These are phyloP conservation scores for Leccinum subgranulosum DNA, from an alignment of 768 basidiomycete genomes.

Conservation along the genomic window DNA sequence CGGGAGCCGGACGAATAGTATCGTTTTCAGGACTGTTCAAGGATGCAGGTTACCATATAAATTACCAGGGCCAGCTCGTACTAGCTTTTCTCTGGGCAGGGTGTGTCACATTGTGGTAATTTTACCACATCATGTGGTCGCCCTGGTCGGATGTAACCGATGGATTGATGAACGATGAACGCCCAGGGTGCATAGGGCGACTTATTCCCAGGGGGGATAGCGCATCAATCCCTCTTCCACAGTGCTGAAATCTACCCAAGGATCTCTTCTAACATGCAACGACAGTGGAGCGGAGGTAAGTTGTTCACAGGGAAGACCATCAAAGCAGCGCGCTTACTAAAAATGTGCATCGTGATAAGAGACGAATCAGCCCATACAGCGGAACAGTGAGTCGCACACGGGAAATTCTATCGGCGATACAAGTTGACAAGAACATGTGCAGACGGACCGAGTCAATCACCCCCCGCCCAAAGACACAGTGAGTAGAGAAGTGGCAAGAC, in stretches of 20 bases:
- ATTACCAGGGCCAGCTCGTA: background rate
- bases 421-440: background rate
- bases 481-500: background rate
- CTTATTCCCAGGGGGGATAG: background rate
- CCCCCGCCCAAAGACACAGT: rapidly evolving
- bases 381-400: background rate
- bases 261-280: background rate
- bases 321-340: background rate
- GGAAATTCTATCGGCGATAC: background rate
- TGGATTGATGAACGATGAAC: background rate
- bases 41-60: too few species aligned
- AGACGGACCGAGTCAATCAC: background rate
- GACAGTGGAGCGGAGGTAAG: background rate
- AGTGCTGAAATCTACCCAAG: background rate
- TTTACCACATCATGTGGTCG: background rate
- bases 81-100: background rate
- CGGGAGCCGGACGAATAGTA: background rate
- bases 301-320: background rate
- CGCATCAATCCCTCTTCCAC: background rate
- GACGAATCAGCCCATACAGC: background rate
- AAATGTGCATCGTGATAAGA: background rate
- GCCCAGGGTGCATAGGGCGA: background rate
- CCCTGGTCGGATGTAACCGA: background rate
- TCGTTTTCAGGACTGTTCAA: background rate
- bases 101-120: background rate